Percentiles rank a stretch among this genome's conserved stretches.
Conservation (phyloP, 345 rosid species). For the Murraya koenigii region DNA sequence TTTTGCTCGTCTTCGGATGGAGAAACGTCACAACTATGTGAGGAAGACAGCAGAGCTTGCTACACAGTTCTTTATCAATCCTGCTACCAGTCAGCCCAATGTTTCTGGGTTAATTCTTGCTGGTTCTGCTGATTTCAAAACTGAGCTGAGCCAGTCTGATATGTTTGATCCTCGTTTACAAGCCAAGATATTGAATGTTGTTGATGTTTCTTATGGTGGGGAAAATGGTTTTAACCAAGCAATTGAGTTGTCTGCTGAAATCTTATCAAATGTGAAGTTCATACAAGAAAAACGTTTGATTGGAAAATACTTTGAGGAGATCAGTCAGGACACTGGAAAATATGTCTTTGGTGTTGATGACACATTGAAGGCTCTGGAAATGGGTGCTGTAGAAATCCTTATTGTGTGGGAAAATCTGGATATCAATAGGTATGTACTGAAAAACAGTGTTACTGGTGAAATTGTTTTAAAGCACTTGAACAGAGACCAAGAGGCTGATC, state of each 20-base stretch:
- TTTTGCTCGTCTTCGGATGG: constrained; percentile 94
- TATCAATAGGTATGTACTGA: constrained; percentile 60
- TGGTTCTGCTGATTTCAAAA: constrained; percentile 95
- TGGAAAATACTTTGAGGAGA: constrained; percentile 93
- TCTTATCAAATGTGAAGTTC: constrained; percentile 84
- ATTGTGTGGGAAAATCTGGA: constrained; percentile 95
- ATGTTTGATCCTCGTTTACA: constrained; percentile 96
- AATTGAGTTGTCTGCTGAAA: constrained; percentile 84
- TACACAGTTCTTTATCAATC: constrained; percentile 82
- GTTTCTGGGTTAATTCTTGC: constrained; percentile 89
- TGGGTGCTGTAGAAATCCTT: constrained; percentile 92
- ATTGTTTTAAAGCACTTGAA: constrained; percentile 59
- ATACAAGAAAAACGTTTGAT: constrained; percentile 89
- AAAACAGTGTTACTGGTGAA: constrained; percentile 64
- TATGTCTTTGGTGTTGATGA: constrained; percentile 89
- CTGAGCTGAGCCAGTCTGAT: constrained; percentile 92
- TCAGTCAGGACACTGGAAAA: constrained; percentile 89
- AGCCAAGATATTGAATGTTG: constrained; percentile 85
- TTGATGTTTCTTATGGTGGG: constrained; percentile 93
- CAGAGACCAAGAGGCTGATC: constrained; percentile 77
- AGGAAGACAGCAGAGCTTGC: constrained; percentile 97
- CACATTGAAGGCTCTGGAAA: constrained; percentile 76
- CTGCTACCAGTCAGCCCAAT: constrained; percentile 92
- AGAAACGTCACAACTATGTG: constrained; percentile 89
- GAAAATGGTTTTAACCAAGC: constrained; percentile 95